phyloP scores from a whole-genome alignment of 108 stramenopile species.

The Epithemia pelagica region DNA sequence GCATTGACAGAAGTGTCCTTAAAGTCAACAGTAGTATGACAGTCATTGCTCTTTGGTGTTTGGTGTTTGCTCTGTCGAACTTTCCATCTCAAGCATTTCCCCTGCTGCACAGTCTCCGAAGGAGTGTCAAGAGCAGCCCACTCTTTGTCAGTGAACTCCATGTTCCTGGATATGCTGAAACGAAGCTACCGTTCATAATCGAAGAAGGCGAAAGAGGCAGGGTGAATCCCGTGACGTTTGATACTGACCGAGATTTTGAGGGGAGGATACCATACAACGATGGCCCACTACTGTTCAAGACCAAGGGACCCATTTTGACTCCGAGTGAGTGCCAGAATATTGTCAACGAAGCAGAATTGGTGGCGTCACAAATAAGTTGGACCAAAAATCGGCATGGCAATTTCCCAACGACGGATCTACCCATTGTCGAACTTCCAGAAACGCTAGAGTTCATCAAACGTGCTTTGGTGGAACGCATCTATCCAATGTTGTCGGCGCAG shows the following conservation, averaged over 20 bases:
- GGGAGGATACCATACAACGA: constrained; percentile 25
- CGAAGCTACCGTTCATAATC: constrained; percentile 40
- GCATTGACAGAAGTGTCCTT: no score
- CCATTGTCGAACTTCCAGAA: constrained; percentile 41
- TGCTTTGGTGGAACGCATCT: constrained; percentile 38
- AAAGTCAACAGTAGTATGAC: no score
- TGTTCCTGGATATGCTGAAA: constrained; percentile 36
- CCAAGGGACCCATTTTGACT: constrained; percentile 26
- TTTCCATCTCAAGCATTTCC: no score
- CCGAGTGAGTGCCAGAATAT: constrained; percentile 35
- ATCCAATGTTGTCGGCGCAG: constrained; percentile 35
- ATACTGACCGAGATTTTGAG: constrained; percentile 16
- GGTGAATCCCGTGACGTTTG: neutral
- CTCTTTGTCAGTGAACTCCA: constrained; percentile 42
- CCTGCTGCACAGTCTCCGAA: no score
- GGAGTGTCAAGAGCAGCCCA: no score
- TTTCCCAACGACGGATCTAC: constrained; percentile 58
- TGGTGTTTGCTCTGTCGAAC: no score
- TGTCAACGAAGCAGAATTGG: constrained; percentile 35
- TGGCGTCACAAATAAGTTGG: constrained; percentile 45
- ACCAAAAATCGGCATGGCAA: constrained; percentile 63
- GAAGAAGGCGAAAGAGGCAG: constrained; percentile 9
- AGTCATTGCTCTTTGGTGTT: no score
- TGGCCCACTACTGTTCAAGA: constrained; percentile 37
- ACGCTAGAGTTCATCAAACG: constrained; percentile 30